A percentile compares a stretch with the other conserved stretches of the same genome.
Conservation (phyloP, 495 filamentous ascomycete genomes). For the Aspergillus campestris region DNA sequence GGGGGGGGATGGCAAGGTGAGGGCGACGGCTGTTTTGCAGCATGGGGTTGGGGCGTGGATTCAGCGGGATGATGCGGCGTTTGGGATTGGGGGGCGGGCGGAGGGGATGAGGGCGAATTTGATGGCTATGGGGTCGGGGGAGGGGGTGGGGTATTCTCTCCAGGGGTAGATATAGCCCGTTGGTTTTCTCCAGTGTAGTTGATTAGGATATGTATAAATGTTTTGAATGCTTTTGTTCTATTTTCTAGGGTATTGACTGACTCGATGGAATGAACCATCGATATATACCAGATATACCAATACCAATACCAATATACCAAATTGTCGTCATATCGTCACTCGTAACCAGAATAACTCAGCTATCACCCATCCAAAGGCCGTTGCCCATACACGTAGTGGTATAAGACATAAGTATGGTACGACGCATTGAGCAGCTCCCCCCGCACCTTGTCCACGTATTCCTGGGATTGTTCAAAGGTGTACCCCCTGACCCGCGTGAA, state of each 20-base stretch:
- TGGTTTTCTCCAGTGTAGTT: neutral
- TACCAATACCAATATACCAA: no score
- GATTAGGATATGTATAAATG: no score
- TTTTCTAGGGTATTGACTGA: no score
- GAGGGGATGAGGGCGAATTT: constrained; percentile 46
- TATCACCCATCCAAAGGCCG: constrained; percentile 20
- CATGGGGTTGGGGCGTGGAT: constrained; percentile 78
- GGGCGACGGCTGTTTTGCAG: constrained; percentile 76
- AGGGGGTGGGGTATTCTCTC: constrained; percentile 50
- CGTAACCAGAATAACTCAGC: constrained; percentile 1
- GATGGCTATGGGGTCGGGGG: constrained; percentile 51
- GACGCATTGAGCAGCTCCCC: constrained; percentile 21
- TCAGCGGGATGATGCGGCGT: constrained; percentile 36
- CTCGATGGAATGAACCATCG: no score
- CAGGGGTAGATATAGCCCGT: constrained; percentile 27
- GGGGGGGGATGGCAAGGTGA: constrained; percentile 28
- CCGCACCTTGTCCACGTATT: constrained; percentile 27
- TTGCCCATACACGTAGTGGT: constrained; percentile 35
- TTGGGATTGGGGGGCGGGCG: constrained; percentile 46
- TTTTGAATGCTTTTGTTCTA: no score
- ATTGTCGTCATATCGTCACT: constrained; percentile 10
- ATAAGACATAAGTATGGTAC: constrained; percentile 28
- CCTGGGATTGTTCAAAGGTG: constrained; percentile 26
- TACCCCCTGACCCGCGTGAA: constrained; percentile 49
- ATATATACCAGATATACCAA: no score